A percentile compares a stretch with the other conserved stretches of the same genome.
Conservation (phyloP, 331 rosid species). For the Saraca asoca region DNA sequence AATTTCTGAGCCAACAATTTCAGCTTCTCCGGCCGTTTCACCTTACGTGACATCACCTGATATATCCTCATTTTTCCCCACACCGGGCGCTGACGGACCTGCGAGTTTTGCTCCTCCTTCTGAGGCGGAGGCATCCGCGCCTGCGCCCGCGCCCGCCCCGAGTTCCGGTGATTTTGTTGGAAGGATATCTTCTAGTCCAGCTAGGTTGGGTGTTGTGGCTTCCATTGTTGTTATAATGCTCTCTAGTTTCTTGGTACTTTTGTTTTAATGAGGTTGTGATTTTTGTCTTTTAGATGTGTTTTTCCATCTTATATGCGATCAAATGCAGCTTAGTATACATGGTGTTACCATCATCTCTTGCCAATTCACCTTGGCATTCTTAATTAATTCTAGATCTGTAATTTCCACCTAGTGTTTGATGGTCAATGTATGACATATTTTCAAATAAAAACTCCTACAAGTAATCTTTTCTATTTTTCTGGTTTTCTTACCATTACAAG, state of each 20-base stretch:
- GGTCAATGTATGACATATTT: no score
- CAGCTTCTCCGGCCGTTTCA: constrained; percentile 60
- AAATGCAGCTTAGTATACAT: background rate
- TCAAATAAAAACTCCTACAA: no score
- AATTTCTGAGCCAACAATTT: constrained; percentile 44
- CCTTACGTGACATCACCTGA: constrained; percentile 54
- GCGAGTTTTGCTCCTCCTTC: constrained; percentile 34
- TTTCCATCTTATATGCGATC: background rate
- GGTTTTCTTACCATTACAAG: no score
- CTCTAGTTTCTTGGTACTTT: constrained; percentile 18
- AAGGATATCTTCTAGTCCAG: constrained; percentile 45
- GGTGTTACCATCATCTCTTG: constrained; percentile 1
- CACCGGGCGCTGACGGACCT: constrained; percentile 43
- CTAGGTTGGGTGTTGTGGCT: constrained; percentile 29
- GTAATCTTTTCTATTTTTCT: no score
- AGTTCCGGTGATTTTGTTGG: constrained; percentile 65
- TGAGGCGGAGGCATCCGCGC: constrained; percentile 39
- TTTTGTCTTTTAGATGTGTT: constrained; percentile 11
- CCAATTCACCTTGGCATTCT: constrained; percentile 3
- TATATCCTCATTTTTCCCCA: constrained; percentile 64
- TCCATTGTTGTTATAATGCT: constrained; percentile 31
- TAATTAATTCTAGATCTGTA: background rate
- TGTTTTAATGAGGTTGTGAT: constrained; percentile 12
- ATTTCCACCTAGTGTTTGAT: no score
- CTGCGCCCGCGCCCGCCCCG: constrained; percentile 46